Evolutionary conservation across 164 flowering plant genomes (phyloP).

Genomic region (Liriodendron chinense): DNA sequence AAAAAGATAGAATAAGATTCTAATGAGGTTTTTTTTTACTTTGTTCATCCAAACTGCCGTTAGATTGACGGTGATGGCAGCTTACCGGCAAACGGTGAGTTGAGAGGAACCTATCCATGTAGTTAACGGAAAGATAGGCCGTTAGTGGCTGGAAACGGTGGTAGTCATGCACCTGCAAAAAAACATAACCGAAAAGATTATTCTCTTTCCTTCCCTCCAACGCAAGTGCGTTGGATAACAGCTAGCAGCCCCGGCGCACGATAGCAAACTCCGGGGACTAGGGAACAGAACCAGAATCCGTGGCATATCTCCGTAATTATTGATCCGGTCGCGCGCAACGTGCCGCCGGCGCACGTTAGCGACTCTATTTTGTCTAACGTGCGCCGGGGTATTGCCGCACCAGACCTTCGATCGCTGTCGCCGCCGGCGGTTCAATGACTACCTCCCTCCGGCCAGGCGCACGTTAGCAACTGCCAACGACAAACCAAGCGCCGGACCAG

Average conservation of each 20-base stretch:
- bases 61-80: constrained; percentile 13
- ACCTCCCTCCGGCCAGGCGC: background rate
- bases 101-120: constrained; percentile 80
- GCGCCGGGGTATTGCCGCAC: constrained; percentile 2
- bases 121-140: constrained; percentile 90
- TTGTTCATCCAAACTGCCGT: background rate
- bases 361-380: constrained; percentile 1
- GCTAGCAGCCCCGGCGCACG: background rate
- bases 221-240: background rate
- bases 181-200: background rate
- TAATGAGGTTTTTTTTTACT: background rate
- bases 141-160: constrained; percentile 79
- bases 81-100: constrained; percentile 73
- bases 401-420: no score
- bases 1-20: background rate
- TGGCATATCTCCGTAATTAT: background rate
- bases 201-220: background rate
- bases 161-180: constrained; percentile 65
- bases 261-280: background rate
- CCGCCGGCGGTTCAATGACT: no score
- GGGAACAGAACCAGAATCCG: background rate
- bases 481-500: background rate
- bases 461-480: background rate
- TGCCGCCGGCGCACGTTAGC: background rate
- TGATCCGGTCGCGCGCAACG: no score